Evolutionary conservation across 768 basidiomycete species (phyloP), one percentile per base, ranked within the genome.

Genomic region (Roridomyces roridus): DNA sequence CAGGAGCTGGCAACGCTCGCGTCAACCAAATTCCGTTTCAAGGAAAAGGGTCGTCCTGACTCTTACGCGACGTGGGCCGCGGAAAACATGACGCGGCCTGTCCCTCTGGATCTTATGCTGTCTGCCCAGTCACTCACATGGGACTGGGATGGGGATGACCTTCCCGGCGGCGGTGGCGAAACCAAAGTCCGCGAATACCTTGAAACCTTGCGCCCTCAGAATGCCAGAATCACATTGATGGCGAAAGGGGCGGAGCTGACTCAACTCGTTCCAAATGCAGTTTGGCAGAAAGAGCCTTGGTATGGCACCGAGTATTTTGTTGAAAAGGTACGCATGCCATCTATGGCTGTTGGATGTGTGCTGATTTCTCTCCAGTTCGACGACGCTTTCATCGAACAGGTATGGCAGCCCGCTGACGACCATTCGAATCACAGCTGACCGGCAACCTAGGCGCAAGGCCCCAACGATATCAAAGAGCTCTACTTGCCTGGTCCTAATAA

Each of bases 291-390:
- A 40, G 97, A 98, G 73, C 87, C 89, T 39, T 94, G 94, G 86
- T 99, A 99, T 71, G 93, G 90, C 5, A 98, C 97, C 2, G 81
- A 85, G 59, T 98, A 96, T 71, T 77, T 78, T 31, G 85, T 96
- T n/a, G 83, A 91, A 62, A 70, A 82, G 79, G 85, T 84, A 55
- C 50, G 70, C 50, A 41, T 26, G 15, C 20, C 17, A 5, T 43
- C 39, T 21, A 20, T 34, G 29, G 15, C 11, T 3, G 15, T 34
- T 34, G 31, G 31, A 34, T 15, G 11, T 15, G 15, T 10, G 11
- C 31, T 34, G 7, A 34, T 34, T 34, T 34, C 31, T 11, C 15
- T 34, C 6, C 7, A 34, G 31, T 34, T 34, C 31, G 31, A 34
- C 15, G 31, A 34, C 7, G 3, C 31, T 34, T 34, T 34, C 7